These are phyloP conservation scores for Pyrus communis DNA, from an alignment of 306 rosid species.

Conservation along the genomic window DNA sequence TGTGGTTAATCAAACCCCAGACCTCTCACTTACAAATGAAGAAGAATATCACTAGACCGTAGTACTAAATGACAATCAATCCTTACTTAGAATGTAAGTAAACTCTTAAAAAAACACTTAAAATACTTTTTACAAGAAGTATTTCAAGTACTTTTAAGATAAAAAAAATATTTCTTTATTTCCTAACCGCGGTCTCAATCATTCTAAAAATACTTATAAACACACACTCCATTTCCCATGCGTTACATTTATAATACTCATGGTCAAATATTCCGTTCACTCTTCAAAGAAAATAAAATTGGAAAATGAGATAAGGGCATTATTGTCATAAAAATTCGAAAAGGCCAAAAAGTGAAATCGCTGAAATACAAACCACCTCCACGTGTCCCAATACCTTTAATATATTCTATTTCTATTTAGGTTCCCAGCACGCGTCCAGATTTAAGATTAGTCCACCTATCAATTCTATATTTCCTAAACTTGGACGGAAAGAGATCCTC, in stretches of 20 bases:
- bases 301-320: not conserved
- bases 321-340: not conserved
- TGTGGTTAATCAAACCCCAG: too few relatives aligned
- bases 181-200: accelerated
- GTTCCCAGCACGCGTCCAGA: not conserved
- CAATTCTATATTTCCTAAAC: not conserved
- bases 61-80: too few relatives aligned
- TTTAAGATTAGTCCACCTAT: not conserved
- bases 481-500: not conserved
- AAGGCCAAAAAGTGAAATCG: not conserved
- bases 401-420: not conserved
- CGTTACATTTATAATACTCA: too few relatives aligned
- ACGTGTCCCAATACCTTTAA: not conserved
- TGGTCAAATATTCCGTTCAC: too few relatives aligned
- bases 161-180: too few relatives aligned
- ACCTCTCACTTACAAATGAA: too few relatives aligned
- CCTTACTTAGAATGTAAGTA: too few relatives aligned
- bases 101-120: too few relatives aligned
- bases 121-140: accelerated
- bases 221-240: too few relatives aligned
- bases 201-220: too few relatives aligned
- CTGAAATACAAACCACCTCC: not conserved
- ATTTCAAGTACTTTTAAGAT: too few relatives aligned
- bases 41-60: too few relatives aligned
- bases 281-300: not conserved